These are phyloP conservation scores for Cyclotella distinguenda DNA, from an alignment of 108 stramenopile genomes.

Conservation along the genomic window DNA sequence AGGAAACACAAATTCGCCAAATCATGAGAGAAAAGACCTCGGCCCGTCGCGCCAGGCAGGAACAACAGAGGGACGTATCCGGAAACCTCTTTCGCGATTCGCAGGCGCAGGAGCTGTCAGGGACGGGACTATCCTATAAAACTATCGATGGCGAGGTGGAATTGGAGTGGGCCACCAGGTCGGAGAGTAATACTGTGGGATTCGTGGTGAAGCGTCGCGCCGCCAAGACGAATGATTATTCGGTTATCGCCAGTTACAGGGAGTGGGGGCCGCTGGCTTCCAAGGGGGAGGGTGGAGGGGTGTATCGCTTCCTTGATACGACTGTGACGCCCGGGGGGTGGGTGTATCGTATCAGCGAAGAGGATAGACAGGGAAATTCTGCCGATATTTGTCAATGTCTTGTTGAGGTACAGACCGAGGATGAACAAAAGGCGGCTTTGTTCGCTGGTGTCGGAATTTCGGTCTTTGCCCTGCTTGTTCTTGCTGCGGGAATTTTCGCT, in stretches of 20 bases:
- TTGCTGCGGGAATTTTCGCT: slow-evolving; percentile 73
- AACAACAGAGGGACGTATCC: slow-evolving; percentile 56
- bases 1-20: slow-evolving; percentile 66
- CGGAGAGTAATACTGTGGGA: slow-evolving; percentile 74
- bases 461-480: slow-evolving; percentile 55
- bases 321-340: slow-evolving; percentile 73
- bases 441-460: slow-evolving; percentile 79
- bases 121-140: slow-evolving; percentile 72
- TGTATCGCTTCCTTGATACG: slow-evolving; percentile 73
- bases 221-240: slow-evolving; percentile 78
- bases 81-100: slow-evolving; percentile 74
- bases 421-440: slow-evolving; percentile 77
- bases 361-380: slow-evolving; percentile 62
- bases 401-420: slow-evolving; percentile 85
- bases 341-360: slow-evolving; percentile 88
- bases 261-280: slow-evolving; percentile 77
- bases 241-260: slow-evolving; percentile 64
- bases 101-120: slow-evolving; percentile 83
- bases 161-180: slow-evolving; percentile 79
- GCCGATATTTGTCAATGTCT: slow-evolving; percentile 85
- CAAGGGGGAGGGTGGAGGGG: slow-evolving; percentile 74
- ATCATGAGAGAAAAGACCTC: slow-evolving; percentile 72
- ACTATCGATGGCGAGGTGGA: slow-evolving; percentile 76
- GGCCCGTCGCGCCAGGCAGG: slow-evolving; percentile 67
- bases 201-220: slow-evolving; percentile 83